These are phyloP conservation scores for Amauroascus niger DNA, from an alignment of 2,329 filamentous ascomycete genomes.

Conservation along the genomic window DNA sequence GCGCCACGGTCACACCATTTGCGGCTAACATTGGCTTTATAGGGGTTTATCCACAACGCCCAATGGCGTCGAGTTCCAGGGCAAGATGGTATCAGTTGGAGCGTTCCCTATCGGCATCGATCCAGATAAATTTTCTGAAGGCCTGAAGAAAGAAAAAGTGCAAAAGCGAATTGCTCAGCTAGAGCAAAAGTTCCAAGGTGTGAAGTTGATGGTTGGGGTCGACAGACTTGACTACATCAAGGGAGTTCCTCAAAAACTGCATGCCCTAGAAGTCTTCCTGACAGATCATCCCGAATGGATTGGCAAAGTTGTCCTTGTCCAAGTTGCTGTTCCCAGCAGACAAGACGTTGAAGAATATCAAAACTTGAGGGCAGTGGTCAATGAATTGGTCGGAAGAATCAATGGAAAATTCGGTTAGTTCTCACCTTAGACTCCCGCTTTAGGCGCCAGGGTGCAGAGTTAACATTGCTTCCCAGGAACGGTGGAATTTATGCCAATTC, in stretches of 20 bases:
- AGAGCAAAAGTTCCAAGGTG: slow-evolving; percentile 83
- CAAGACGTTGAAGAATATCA: slow-evolving; percentile 98
- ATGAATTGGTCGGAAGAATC: slow-evolving; percentile 91
- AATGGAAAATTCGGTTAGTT: slow-evolving; percentile 76
- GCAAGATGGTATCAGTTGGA: slow-evolving; percentile 79
- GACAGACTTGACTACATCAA: slow-evolving; percentile 98
- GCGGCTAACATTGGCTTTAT: slow-evolving; percentile 1
- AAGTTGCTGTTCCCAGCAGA: slow-evolving; percentile 87
- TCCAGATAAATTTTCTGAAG: slow-evolving; percentile 89
- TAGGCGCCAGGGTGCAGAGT: neutral
- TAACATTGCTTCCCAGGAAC: slow-evolving; percentile 48
- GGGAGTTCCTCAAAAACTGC: slow-evolving; percentile 92
- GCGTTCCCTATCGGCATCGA: slow-evolving; percentile 98
- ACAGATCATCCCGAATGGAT: slow-evolving; percentile 98
- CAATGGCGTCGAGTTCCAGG: slow-evolving; percentile 84
- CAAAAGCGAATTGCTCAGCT: slow-evolving; percentile 77
- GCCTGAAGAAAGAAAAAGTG: slow-evolving; percentile 73
- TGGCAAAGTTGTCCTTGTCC: slow-evolving; percentile 89
- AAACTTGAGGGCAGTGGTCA: slow-evolving; percentile 87
- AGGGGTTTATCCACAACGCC: slow-evolving; percentile 60
- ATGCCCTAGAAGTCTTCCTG: slow-evolving; percentile 91
- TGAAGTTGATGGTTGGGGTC: slow-evolving; percentile 93
- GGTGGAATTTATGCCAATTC: slow-evolving; percentile 97
- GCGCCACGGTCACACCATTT: slow-evolving; percentile 12
- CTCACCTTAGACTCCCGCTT: neutral